Evolutionary conservation across 768 basidiomycete species (phyloP).

Genomic region (Coprinopsis cinerea): DNA sequence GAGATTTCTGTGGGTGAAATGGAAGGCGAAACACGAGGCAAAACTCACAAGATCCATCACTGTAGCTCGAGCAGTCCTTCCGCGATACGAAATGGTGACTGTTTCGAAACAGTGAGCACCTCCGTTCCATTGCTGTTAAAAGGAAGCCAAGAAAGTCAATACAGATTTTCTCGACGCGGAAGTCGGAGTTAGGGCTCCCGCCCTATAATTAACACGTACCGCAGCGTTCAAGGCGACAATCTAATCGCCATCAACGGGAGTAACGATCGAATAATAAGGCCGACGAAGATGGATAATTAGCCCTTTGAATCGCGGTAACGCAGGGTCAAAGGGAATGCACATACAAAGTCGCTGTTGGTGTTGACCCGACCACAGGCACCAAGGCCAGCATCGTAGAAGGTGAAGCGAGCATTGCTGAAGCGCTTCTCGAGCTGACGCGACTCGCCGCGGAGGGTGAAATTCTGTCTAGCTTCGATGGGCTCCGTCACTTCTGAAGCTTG

Average conservation of each 20-base stretch:
- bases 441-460: conserved; percentile 42
- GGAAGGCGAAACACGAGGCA: neutral
- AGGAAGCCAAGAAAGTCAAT: conserved; percentile 7
- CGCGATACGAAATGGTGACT: conserved; percentile 57
- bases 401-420: conserved; percentile 35
- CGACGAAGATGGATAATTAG: neutral
- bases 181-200: neutral
- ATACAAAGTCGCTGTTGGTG: conserved; percentile 23
- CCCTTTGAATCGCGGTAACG: neutral
- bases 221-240: conserved; percentile 44
- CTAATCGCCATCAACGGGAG: conserved; percentile 22
- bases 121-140: conserved; percentile 48
- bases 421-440: conserved; percentile 34
- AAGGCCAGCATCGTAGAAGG: conserved; percentile 42
- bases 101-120: conserved; percentile 48
- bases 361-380: conserved; percentile 27
- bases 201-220: conserved; percentile 23
- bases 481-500: neutral
- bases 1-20: neutral
- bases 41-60: conserved; percentile 56
- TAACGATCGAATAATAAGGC: conserved; percentile 1
- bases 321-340: conserved; percentile 11
- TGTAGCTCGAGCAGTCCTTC: conserved; percentile 50
- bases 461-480: conserved; percentile 27
- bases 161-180: conserved; percentile 6